Evolutionary conservation across 1,284 basidiomycete genomes (phyloP), one percentile per base, ranked within the genome.

Genomic region (Fomitiporia mediterranea): DNA sequence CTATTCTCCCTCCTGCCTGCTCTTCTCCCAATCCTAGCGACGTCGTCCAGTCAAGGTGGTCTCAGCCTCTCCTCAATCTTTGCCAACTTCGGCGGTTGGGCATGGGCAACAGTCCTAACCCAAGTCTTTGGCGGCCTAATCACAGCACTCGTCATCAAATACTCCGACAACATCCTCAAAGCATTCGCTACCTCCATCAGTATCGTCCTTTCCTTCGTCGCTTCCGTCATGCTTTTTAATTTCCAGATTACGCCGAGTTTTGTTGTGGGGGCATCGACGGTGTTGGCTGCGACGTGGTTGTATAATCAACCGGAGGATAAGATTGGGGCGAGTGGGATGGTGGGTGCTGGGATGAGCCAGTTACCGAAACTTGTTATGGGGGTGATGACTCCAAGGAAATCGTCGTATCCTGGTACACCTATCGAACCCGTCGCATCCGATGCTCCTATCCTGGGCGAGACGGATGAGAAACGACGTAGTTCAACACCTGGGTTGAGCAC

Each of bases 111-210:
- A 0, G 94, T 98, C 30, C 69, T 76, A 4, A 86, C 87, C 27
- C 95, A 98, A 71, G 95, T 96, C 38, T 80, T 94, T 56, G 96
- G 96, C 35, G 96, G 96, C 0, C 78, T 99, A 32, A 73, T 98
- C 53, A 98, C 96, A 4, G 94, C 95, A 2, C 66, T 91, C 6
- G 89, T 91, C 54, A 91, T 91, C 78, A 91, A 91, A 71, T 90
- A 92, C 67, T 86, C 89, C 59, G 91, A 93, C 71, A 94, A 94
- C 70, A 93, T 94, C 66, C 76, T 92, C 68, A 96, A 97, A 71
- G 93, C 95, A 25, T 99, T 98, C 66, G 96, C 96, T 6, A 98
- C 95, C 0, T 91, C 87, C 61, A 80, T 98, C 55, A 89, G 86
- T 61, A 98, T 99, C 73, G 83, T 98, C 57, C 75, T 99, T 51